These are phyloP conservation scores for Solanum appendiculatum DNA, from an alignment of 257 asterid genomes.

Conservation along the genomic window DNA sequence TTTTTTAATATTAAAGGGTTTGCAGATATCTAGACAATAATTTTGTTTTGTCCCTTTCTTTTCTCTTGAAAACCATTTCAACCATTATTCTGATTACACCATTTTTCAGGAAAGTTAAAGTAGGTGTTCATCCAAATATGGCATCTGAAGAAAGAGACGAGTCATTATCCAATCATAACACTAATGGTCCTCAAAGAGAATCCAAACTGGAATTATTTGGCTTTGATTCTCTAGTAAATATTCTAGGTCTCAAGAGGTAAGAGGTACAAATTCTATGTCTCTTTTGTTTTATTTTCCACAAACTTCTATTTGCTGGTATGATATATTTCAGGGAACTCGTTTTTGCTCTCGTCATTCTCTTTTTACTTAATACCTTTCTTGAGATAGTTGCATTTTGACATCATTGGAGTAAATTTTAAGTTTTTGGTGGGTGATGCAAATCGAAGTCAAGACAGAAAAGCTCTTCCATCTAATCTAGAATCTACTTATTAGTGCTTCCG, in stretches of 20 bases:
- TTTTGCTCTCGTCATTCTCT: neutral
- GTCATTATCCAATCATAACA: constrained; percentile 35
- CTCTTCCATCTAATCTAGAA: neutral
- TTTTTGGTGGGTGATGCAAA: neutral
- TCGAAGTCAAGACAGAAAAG: neutral
- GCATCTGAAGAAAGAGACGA: constrained; percentile 49
- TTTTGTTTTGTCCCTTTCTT: neutral
- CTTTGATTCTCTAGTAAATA: constrained; percentile 92
- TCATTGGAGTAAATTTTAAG: neutral
- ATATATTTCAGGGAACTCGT: neutral
- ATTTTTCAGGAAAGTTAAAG: constrained; percentile 50
- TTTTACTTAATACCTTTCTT: neutral
- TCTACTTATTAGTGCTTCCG: neutral
- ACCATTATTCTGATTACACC: neutral
- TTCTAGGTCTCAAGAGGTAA: constrained; percentile 94
- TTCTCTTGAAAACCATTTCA: neutral
- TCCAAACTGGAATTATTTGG: constrained; percentile 97
- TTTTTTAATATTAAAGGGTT: neutral
- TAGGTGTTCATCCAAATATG: constrained; percentile 18
- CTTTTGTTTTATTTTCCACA: neutral
- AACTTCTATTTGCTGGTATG: neutral
- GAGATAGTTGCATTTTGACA: neutral
- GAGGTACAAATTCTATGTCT: constrained; percentile 5
- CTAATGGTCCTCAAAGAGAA: constrained; percentile 52
- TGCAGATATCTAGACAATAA: neutral